Percentiles rank a stretch among this genome's conserved stretches.
phyloP scores from a whole-genome alignment of 2,329 filamentous ascomycete species.

The Diaporthe australafricana region DNA sequence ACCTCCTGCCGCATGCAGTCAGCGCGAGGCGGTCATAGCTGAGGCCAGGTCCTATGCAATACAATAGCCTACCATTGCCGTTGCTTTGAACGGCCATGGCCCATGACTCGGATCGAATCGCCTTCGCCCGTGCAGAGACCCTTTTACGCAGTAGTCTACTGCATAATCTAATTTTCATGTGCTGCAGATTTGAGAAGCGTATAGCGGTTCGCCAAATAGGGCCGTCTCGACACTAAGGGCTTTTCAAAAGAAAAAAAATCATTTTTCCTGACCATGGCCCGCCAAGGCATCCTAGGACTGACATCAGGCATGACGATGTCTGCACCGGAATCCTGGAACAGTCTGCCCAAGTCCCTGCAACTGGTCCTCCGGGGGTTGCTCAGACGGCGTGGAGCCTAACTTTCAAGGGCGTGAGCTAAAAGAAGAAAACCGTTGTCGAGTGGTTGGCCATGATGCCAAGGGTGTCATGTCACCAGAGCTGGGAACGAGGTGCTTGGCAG shows the following conservation, averaged over 20 bases:
- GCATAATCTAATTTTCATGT: not conserved
- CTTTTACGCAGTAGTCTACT: not conserved
- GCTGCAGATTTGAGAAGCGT: not conserved
- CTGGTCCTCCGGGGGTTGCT: not conserved
- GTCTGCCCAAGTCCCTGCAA: slow-evolving; percentile 9
- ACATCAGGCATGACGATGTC: slow-evolving; percentile 20
- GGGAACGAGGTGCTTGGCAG: not conserved
- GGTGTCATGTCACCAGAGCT: slow-evolving; percentile 8
- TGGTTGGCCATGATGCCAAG: not conserved
- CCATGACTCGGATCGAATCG: slow-evolving; percentile 14
- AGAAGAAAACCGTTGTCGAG: not conserved
- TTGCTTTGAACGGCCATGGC: slow-evolving; percentile 10
- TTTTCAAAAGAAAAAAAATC: not conserved
- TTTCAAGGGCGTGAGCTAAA: not conserved
- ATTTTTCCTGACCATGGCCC: slow-evolving; percentile 17
- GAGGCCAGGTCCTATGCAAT: not conserved
- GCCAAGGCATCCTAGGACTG: not conserved
- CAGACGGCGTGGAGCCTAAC: slow-evolving; percentile 5
- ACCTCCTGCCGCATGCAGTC: slow-evolving; percentile 26
- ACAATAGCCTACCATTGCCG: not conserved
- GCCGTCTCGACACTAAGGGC: slow-evolving; percentile 6
- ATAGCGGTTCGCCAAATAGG: slow-evolving; percentile 7
- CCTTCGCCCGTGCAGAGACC: not conserved
- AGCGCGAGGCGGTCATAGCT: slow-evolving; percentile 30
- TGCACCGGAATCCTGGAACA: slow-evolving; percentile 11